These are phyloP conservation scores for Elaeis oleifera DNA, from an alignment of 202 grass and related monocot genomes.

Conservation along the genomic window DNA sequence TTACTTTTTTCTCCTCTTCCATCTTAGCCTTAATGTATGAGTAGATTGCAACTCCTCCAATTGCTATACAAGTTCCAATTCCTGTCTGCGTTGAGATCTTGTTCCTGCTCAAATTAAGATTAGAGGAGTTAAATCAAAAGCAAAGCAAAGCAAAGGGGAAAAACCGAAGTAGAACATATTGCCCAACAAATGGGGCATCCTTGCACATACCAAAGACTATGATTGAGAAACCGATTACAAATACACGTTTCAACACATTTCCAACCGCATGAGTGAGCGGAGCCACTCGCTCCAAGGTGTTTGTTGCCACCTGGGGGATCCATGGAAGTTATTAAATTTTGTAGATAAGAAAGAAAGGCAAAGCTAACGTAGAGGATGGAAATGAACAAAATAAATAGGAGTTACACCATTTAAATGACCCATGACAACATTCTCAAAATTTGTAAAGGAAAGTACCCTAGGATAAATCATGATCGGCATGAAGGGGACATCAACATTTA, in stretches of 20 bases:
- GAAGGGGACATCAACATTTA: too few species aligned
- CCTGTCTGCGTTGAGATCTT: slow-evolving; percentile 89
- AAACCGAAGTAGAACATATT: slow-evolving; percentile 2
- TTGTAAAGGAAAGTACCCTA: too few species aligned
- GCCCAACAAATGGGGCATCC: slow-evolving; percentile 6
- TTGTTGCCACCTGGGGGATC: slow-evolving; percentile 65
- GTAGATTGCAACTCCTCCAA: slow-evolving; percentile 83
- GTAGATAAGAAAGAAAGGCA: too few species aligned
- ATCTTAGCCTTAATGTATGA: slow-evolving; percentile 97
- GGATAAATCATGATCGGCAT: too few species aligned
- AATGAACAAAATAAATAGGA: too few species aligned
- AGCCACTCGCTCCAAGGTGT: slow-evolving; percentile 92
- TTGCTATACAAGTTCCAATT: slow-evolving; percentile 82
- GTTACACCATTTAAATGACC: too few species aligned
- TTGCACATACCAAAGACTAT: slow-evolving; percentile 57
- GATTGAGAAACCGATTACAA: slow-evolving; percentile 94
- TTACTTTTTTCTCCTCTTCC: slow-evolving; percentile 95
- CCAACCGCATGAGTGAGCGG: slow-evolving; percentile 94
- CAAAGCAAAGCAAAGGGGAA: background rate
- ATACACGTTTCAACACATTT: slow-evolving; percentile 99
- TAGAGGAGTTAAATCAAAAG: slow-evolving; percentile 1
- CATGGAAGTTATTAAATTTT: background rate
- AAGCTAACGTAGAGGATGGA: too few species aligned
- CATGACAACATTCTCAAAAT: too few species aligned
- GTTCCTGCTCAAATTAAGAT: slow-evolving; percentile 58